A percentile compares a stretch with the other conserved stretches of the same genome.
Conservation (phyloP, 176 grass and related monocot species). For the Phoenix roebelenii region DNA sequence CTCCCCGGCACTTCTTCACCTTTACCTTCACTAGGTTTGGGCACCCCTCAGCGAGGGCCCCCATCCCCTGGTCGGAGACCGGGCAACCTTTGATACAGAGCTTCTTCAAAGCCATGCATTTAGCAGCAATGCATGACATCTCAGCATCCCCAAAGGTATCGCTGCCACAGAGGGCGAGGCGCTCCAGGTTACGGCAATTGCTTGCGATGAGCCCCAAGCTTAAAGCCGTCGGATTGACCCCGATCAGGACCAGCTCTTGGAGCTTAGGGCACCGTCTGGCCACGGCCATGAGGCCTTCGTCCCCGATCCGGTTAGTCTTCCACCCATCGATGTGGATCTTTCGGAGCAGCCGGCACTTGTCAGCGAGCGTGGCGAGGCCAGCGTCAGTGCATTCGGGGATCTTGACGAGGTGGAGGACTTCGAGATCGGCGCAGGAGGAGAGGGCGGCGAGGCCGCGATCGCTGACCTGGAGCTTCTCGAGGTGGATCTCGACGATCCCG, state of each 20-base stretch:
- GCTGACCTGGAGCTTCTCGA: constrained; percentile 87
- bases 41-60: constrained; percentile 59
- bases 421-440: constrained; percentile 43
- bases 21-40: constrained; percentile 90
- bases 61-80: constrained; percentile 73
- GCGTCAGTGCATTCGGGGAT: constrained; percentile 78
- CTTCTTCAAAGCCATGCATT: constrained; percentile 75
- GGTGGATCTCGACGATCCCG: constrained; percentile 63
- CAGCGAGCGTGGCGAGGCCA: constrained; percentile 52
- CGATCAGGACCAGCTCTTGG: constrained; percentile 80
- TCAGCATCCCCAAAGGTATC: constrained; percentile 79
- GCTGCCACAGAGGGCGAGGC: constrained; percentile 79
- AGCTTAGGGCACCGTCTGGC: constrained; percentile 52
- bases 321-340: constrained; percentile 92
- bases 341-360: constrained; percentile 64
- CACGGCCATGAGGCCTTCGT: constrained; percentile 59
- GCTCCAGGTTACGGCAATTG: constrained; percentile 58
- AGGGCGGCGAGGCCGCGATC: constrained; percentile 67
- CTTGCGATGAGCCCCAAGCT: constrained; percentile 63
- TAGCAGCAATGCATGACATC: constrained; percentile 75
- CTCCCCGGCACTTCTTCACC: constrained; percentile 78
- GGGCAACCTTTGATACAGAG: constrained; percentile 98
- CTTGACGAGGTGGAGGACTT: constrained; percentile 85
- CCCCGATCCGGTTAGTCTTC: constrained; percentile 80
- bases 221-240: constrained; percentile 67